Evolutionary conservation across 345 rosid species (phyloP), one percentile per base, ranked within the genome.

Genomic region (Euphorbia lathyris): DNA sequence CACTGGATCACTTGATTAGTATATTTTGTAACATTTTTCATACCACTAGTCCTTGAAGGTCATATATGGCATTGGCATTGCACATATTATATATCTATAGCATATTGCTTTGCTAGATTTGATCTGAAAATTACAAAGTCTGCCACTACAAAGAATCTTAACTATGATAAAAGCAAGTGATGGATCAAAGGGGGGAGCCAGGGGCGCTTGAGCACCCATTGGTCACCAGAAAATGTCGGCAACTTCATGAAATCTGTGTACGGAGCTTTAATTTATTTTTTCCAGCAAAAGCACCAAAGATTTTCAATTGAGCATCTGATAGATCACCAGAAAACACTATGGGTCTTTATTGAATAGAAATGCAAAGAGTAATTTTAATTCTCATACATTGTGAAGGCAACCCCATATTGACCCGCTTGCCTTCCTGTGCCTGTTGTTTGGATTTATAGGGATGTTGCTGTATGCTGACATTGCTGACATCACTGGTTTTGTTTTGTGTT

Each of bases 381-480:
- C 22, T 53, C 27, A 36, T 55, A 14, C 32, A 11, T 40, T 30
- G 55, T 45, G 22, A 34, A 43, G 22, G 43, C 52, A 59, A 58
- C 40, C 32, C 32, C 36, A 12, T 30, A 67, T 64, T 66, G 70
- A 71, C 59, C 72, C 65, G 45, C 38, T 70, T 36, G 48, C 71
- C 45, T 75, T 57, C 74, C 68, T 67, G n/a, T 69, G 65, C 47
- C 68, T 63, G 61, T 67, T 67, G 58, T 76, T 72, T 67, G 68
- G 64, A 58, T 42, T 65, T n/a, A 27, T 53, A 56, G 47, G 26
- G 47, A 65, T 66, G 34, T 22, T 48, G 62, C 32, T 26, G 16
- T 50, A 22, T 40, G 63, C 77, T 65, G 75, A 50, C 77, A 61
- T 73, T 42, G 63, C 78, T 65, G 75, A 42, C 77, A 60, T 73